Percentiles rank a stretch among this genome's conserved stretches.
phyloP scores from a whole-genome alignment of 148 eudicot species.

The Amaranthus hypochondriacus region DNA sequence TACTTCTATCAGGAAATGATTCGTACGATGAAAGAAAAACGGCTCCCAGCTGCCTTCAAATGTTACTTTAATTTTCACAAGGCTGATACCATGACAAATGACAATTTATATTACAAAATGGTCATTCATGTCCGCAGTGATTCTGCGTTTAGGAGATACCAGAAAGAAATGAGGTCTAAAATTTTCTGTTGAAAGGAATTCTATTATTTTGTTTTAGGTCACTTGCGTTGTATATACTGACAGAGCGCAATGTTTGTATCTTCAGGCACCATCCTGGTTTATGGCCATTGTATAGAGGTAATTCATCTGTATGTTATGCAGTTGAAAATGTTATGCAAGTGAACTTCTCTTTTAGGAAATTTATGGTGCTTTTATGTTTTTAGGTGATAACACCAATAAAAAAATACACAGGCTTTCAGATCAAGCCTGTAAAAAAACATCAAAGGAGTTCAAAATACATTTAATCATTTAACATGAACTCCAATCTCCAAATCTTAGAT shows the following conservation, averaged over 20 bases:
- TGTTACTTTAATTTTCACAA: constrained; percentile 74
- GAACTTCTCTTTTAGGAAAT: not conserved
- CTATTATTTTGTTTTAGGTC: not conserved
- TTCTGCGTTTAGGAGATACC: constrained; percentile 74
- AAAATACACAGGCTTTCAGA: not conserved
- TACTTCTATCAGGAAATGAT: constrained; percentile 71
- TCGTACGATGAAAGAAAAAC: constrained; percentile 74
- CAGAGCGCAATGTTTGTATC: constrained; percentile 19
- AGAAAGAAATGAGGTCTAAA: constrained; percentile 87
- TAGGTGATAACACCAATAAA: not conserved
- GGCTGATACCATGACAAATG: constrained; percentile 42
- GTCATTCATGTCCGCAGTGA: constrained; percentile 90
- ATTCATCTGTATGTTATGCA: not conserved
- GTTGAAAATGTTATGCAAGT: not conserved
- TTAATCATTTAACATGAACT: no score
- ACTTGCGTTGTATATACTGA: constrained; percentile 19
- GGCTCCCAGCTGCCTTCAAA: constrained; percentile 77
- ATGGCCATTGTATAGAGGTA: constrained; percentile 98
- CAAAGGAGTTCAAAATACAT: not conserved
- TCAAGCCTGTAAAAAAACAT: not conserved
- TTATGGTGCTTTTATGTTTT: not conserved
- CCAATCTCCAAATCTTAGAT: not conserved
- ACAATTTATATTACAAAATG: constrained; percentile 67
- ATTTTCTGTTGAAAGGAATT: not conserved
- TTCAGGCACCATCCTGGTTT: constrained; percentile 74